Evolutionary conservation across 805 yeast genomes (phyloP).

Genomic region (Wickerhamiella brachini): DNA sequence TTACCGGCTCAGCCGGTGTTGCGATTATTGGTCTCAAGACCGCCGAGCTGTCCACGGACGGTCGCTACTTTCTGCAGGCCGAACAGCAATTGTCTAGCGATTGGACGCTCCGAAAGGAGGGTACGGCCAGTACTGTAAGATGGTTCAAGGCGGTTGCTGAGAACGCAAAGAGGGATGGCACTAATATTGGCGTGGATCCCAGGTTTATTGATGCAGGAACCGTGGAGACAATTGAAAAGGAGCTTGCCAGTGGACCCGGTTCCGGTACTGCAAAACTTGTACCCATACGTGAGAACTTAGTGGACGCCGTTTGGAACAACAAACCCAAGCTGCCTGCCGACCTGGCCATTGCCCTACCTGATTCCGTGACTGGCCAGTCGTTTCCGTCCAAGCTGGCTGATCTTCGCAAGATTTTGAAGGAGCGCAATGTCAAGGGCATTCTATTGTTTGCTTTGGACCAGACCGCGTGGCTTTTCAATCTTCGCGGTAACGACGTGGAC

Average conservation of each 20-base stretch:
- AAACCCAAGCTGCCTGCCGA: slow-evolving; percentile 45
- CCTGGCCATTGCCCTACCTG: slow-evolving; percentile 37
- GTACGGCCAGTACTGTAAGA: slow-evolving; percentile 49
- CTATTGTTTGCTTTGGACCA: slow-evolving; percentile 71
- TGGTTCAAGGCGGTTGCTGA: slow-evolving; percentile 74
- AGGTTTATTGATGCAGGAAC: slow-evolving; percentile 37
- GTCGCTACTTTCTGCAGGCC: slow-evolving; percentile 89
- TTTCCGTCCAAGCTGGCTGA: slow-evolving; percentile 42
- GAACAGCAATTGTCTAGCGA: slow-evolving; percentile 60
- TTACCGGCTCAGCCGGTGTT: slow-evolving; percentile 87
- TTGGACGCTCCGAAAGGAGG: slow-evolving; percentile 76
- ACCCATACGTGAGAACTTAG: slow-evolving; percentile 47
- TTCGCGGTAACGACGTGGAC: slow-evolving; percentile 72
- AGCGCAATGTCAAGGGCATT: slow-evolving; percentile 29
- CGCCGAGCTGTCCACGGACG: slow-evolving; percentile 84
- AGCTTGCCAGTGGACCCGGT: slow-evolving; percentile 13
- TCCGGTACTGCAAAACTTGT: slow-evolving; percentile 30
- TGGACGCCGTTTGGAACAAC: slow-evolving; percentile 68
- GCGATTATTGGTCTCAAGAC: slow-evolving; percentile 63
- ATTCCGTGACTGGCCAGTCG: slow-evolving; percentile 51
- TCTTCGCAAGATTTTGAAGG: slow-evolving; percentile 21
- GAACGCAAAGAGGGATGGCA: slow-evolving; percentile 33
- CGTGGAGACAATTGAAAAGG: slow-evolving; percentile 19
- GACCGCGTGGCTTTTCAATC: slow-evolving; percentile 78
- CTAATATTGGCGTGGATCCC: slow-evolving; percentile 73